Conservation (phyloP, 2,329 filamentous ascomycete species). For the Botrytis squamosa region DNA sequence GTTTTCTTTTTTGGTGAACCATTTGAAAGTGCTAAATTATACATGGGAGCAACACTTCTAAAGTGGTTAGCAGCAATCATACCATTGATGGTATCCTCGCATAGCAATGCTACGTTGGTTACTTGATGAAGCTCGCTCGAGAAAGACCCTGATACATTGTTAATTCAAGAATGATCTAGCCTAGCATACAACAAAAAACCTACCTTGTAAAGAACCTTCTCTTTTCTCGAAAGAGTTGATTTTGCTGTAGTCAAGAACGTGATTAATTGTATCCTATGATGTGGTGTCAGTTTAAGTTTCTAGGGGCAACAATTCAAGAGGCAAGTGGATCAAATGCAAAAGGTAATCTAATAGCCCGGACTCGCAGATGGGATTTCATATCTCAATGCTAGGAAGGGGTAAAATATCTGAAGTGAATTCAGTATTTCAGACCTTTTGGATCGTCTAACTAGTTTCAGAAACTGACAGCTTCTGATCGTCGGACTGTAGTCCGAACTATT, state of each 20-base stretch:
- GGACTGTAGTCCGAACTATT: background rate
- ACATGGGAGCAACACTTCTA: conserved; percentile 2
- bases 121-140: conserved; percentile 34
- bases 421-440: background rate
- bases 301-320: background rate
- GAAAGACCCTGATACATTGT: conserved; percentile 27
- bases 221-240: conserved; percentile 45
- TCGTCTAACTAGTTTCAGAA: background rate
- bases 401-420: too few species aligned
- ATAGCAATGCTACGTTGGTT: conserved; percentile 35
- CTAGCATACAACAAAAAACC: background rate
- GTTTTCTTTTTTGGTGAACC: conserved; percentile 6
- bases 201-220: conserved; percentile 29
- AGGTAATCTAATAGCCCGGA: background rate
- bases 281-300: background rate
- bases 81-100: conserved; percentile 36
- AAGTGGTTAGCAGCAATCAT: conserved; percentile 32
- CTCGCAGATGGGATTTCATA: background rate
- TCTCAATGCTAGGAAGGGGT: background rate
- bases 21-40: conserved; percentile 16
- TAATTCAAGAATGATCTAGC: background rate
- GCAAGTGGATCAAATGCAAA: background rate
- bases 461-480: background rate
- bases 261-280: conserved; percentile 50
- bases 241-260: conserved; percentile 54